Conservation (phyloP, 2,329 filamentous ascomycete species). For the Sporothrix curviconia region DNA sequence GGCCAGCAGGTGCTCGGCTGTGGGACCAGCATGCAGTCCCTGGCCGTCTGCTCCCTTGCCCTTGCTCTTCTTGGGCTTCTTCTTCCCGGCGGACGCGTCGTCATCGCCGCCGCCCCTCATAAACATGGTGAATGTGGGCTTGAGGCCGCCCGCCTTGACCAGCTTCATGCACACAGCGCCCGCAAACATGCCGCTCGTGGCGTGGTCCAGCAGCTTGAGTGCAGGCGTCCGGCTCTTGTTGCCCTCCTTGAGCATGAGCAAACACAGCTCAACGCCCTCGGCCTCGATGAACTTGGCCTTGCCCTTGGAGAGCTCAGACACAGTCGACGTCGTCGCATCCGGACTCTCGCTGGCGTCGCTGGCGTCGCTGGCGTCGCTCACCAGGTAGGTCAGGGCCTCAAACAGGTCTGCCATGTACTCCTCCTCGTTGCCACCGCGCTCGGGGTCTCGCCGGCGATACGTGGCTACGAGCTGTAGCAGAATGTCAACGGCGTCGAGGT, state of each 20-base stretch:
- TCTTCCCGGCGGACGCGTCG: constrained; percentile 3
- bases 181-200: constrained; percentile 43
- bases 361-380: constrained; percentile 43
- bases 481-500: constrained; percentile 66
- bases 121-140: constrained; percentile 78
- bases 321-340: constrained; percentile 19
- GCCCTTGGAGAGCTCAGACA: constrained; percentile 35
- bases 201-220: constrained; percentile 78
- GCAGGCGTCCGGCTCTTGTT: constrained; percentile 62
- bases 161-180: constrained; percentile 63
- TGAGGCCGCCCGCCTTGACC: constrained; percentile 78
- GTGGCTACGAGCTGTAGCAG: constrained; percentile 76
- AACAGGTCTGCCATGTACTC: constrained; percentile 95
- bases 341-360: constrained; percentile 31
- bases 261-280: constrained; percentile 82
- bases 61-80: constrained; percentile 16
- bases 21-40: constrained; percentile 51
- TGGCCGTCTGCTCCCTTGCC: constrained; percentile 1
- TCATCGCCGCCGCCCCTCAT: constrained; percentile 57
- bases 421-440: constrained; percentile 80
- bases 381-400: constrained; percentile 73
- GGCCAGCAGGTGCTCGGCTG: constrained; percentile 73
- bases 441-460: constrained; percentile 81
- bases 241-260: constrained; percentile 87
- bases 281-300: constrained; percentile 80